phyloP scores from a whole-genome alignment of 2,329 filamentous ascomycete genomes.

The Tolypocladium endophyticum region DNA sequence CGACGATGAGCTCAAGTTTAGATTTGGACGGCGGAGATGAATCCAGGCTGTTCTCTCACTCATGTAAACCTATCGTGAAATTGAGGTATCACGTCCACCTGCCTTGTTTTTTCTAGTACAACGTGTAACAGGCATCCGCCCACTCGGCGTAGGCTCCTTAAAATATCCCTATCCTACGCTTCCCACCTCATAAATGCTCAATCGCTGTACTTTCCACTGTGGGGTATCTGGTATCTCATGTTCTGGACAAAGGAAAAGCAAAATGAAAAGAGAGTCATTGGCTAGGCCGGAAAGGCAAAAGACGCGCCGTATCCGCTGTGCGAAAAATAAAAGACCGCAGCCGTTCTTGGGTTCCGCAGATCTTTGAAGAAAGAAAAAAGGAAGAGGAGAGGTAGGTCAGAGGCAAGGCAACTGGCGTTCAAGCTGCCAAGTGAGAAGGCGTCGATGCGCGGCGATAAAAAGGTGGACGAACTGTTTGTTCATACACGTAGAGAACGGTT shows the following conservation, averaged over 20 bases:
- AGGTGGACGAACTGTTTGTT: not conserved
- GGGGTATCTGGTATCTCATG: slow-evolving; percentile 1
- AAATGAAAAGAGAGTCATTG: not conserved
- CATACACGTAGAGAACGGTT: slow-evolving; percentile 1
- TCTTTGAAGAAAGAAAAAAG: not conserved
- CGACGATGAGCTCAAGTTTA: slow-evolving; percentile 46
- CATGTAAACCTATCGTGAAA: not conserved
- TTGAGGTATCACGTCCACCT: not conserved
- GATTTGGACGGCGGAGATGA: slow-evolving; percentile 40
- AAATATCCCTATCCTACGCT: not conserved
- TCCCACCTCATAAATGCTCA: not conserved
- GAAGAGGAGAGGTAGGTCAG: not conserved
- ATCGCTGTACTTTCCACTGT: not conserved
- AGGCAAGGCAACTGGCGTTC: not conserved
- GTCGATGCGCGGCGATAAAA: not conserved
- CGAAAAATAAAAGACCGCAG: not conserved
- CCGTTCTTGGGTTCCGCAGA: not conserved
- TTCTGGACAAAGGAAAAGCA: slow-evolving; percentile 1
- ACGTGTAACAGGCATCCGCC: not conserved
- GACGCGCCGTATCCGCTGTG: not conserved
- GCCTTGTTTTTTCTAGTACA: not conserved
- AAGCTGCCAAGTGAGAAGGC: not conserved
- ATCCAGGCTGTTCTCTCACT: not conserved
- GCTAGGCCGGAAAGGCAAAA: not conserved
- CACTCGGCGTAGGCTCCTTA: not conserved